A percentile compares a stretch with the other conserved stretches of the same genome.
These are phyloP conservation scores for Microdochium nivale DNA, from an alignment of 2,329 filamentous ascomycete species.

Conservation along the genomic window DNA sequence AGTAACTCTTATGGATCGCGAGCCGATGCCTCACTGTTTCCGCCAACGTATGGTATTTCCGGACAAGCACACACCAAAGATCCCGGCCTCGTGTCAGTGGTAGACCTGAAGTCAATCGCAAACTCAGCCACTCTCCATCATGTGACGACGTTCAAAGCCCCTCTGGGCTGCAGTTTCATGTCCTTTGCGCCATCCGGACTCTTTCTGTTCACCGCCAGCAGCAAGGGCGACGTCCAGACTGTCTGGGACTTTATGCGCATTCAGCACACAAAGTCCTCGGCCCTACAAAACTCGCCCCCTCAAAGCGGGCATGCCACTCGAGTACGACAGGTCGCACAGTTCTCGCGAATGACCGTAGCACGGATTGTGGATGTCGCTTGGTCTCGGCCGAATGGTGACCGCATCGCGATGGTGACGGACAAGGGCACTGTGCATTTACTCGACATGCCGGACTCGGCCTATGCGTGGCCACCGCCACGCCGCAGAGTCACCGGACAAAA, in stretches of 20 bases:
- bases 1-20: slow-evolving; percentile 32
- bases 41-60: slow-evolving; percentile 62
- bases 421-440: slow-evolving; percentile 93
- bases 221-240: slow-evolving; percentile 74
- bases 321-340: slow-evolving; percentile 80
- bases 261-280: slow-evolving; percentile 53
- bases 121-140: slow-evolving; percentile 48
- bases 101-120: slow-evolving; percentile 58
- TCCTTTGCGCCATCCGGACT: slow-evolving; percentile 70
- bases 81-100: slow-evolving; percentile 64
- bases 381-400: slow-evolving; percentile 73
- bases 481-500: slow-evolving; percentile 37
- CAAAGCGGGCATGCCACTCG: slow-evolving; percentile 40
- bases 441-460: slow-evolving; percentile 73
- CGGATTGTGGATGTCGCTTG: slow-evolving; percentile 86
- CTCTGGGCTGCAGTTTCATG: slow-evolving; percentile 70
- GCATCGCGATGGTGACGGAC: slow-evolving; percentile 82
- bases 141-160: slow-evolving; percentile 61
- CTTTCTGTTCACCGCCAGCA: slow-evolving; percentile 69
- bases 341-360: slow-evolving; percentile 84
- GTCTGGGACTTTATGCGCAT: slow-evolving; percentile 71
- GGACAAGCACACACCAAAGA: slow-evolving; percentile 53
- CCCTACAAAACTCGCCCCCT: slow-evolving; percentile 43
- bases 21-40: slow-evolving; percentile 50
- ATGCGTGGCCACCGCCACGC: slow-evolving; percentile 75